Evolutionary conservation across 2,329 filamentous ascomycete genomes (phyloP), one percentile per base, ranked within the genome.

Genomic region (Colletotrichum scovillei): DNA sequence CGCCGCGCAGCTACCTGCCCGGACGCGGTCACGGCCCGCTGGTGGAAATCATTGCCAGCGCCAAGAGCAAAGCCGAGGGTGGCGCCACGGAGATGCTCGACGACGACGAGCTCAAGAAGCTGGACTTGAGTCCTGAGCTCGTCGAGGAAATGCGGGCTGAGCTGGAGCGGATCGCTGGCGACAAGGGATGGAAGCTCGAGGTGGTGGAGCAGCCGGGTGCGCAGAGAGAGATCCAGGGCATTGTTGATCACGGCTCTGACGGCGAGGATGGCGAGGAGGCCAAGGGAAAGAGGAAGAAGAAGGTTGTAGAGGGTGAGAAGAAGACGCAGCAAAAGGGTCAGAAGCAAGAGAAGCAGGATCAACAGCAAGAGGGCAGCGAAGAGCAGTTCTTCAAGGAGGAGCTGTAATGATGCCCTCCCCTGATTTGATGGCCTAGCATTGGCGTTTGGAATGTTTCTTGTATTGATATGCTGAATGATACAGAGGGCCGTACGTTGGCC

Each of bases 131-230:
- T 67, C 89, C 89, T 0, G 88, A 92, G 59, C 87, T 92, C 56
- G 86, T 97, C 3, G 91, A 95, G 77, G 87, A 91, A 58, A 85
- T 97, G 79, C 89, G 89, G 77, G 88, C 91, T 75, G 86, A 94
- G 78, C 82, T 97, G 71, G 88, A 93, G 79, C 88, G 91, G 77
- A 79, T 93, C 53, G 94, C 94, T 0, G 89, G 91, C 3, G 91
- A 92, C 8, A 89, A 91, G 76, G 91, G 91, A 19, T 98, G 95
- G 95, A 93, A 92, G 78, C 85, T 98, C 72, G 94, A 97, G 81
- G 87, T 97, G 16, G 90, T 97, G 1, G 93, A 97, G 78, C 87
- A 90, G 12, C 89, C 92, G 1, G 87, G 89, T 26, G 87, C 89
- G 26, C 84, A 90, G 22, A 79, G 83, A 74, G 92, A 95, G 79